Base-by-base conservation (phyloP, 2,329 filamentous ascomycete genomes). In the Lecanicillium sp. region DNA sequence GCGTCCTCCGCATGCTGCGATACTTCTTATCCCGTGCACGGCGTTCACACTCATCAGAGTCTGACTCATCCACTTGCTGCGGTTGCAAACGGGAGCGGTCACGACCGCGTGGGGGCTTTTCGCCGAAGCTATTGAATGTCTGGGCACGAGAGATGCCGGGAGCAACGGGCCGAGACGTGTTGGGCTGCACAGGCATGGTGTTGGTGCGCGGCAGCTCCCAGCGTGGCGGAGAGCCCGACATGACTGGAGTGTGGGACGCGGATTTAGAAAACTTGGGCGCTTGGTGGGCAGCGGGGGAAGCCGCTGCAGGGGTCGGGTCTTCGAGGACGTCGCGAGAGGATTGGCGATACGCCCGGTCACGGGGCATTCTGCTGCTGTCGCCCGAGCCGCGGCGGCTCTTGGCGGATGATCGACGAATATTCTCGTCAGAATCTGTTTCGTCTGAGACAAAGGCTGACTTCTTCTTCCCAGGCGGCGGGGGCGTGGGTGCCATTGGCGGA, bases 81-180 rank as follows among this genome's bases (percentile, higher is more conserved):
- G 62, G 20, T 7, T 64, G 57, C 47, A 56, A 46, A 32, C 57
- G 58, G 10, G 60, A 62, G 13, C 63, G 61, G 20, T 50, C 50
- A 18, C 63, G 63, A 7, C 63, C 63, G 5, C 61, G 61, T n/a
- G n/a, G 22, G 5, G 51, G 44, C 9, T 57, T 52, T 2, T 44
- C 20, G 3, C 42, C 44, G 32, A 54, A 54, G 11, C 44, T 47
- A 28, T 50, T 52, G 36, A 53, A 65, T 0, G 62, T 66, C 35
- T 62, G 48, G 3, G 63, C 43, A 29, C 63, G 52, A 9, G 49
- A 29, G 4, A 60, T 46, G 4, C 40, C 44, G 3, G 59, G 58
- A 1, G 52, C 44, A 25, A n/a, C n/a, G 8, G 55, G 49, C 11
- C 59, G 57, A 19, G 42, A 13, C 37, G 55, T 57, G 3, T 22